Evolutionary conservation across 2,329 filamentous ascomycete species (phyloP), one percentile per base, ranked within the genome.

Genomic region (Colletotrichum sp.): DNA sequence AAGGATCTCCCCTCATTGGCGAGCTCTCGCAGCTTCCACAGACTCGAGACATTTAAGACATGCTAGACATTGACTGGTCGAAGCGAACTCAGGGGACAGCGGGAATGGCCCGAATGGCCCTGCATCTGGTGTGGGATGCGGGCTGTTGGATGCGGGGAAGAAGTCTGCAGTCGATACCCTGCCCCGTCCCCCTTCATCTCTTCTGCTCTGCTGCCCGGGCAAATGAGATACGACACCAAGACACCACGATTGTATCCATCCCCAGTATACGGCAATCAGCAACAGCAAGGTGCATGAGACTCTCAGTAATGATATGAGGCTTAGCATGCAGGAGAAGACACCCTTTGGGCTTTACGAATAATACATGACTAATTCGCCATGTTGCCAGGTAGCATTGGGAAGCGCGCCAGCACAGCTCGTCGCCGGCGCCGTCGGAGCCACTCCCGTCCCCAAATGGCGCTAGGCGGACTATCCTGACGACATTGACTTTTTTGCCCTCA

Each of bases 401-500:
- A 39, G n/a, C 21, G 36, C 62, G 67, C 24, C 28, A 60, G 21
- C 24, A 69, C 57, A 63, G 64, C 73, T 69, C 21, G 70, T 39
- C 9, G 34, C 21, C 59, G 57, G 70, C 34, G 70, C 70, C 74
- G 34, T 69, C 65, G 71, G 49, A 69, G 64, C 71, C 70, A 65
- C 70, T 74, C 70, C 59, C 71, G 70, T n/a, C 21, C 10, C 13
- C 10, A 67, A 76, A 69, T 66, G 70, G 68, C 77, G 72, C 72
- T 69, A 77, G 65, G 18, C 49, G 39, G 65, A 4, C 59, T 66
- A 39, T 76, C 60, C 75, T 78, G 77, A 78, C 77, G 77, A 78
- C 77, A 78, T 78, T 66, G 75, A 78, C 30, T 76, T 78, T 68
- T 68, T 59, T 18, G 36, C 18, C 26, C 49, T 52, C 30, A 18